Evolutionary conservation across 345 rosid genomes (phyloP).

Genomic region (Lepidium sativum): DNA sequence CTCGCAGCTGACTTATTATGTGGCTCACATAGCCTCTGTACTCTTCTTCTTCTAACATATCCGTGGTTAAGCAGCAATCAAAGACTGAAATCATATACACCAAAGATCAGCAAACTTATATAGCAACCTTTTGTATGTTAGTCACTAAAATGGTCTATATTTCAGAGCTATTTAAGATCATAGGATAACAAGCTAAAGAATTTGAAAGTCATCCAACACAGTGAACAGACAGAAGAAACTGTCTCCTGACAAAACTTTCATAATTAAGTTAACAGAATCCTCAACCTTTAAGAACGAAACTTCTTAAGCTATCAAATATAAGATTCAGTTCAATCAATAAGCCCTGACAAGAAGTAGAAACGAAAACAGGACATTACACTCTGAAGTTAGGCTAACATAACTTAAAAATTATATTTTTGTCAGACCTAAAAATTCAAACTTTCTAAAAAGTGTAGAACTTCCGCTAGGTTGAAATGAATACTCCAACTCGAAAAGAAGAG

Average conservation of each 20-base stretch:
- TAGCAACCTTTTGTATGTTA: not conserved
- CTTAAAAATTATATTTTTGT: not conserved
- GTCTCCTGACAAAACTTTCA: not conserved
- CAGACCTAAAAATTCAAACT: not conserved
- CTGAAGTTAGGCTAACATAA: not conserved
- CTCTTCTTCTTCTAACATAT: slow-evolving; percentile 42
- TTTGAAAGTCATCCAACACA: not conserved
- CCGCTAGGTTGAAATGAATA: not conserved
- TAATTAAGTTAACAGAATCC: not conserved
- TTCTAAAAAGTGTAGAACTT: not conserved
- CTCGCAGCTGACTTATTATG: slow-evolving; percentile 47
- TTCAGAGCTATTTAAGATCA: not conserved
- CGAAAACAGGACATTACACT: not conserved
- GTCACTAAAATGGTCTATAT: not conserved
- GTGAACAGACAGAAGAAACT: not conserved
- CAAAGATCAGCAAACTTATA: slow-evolving; percentile 16
- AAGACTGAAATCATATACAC: slow-evolving; percentile 34
- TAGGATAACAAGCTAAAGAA: not conserved
- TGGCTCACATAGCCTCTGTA: slow-evolving; percentile 44
- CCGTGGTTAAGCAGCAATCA: slow-evolving; percentile 59
- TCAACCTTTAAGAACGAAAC: not conserved
- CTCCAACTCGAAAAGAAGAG: not conserved
- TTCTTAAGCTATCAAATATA: slow-evolving; percentile 2
- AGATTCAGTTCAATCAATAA: not conserved
- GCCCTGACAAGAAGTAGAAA: not conserved